These are phyloP conservation scores for Gloeophyllum trabeum DNA, from an alignment of 768 basidiomycete species.

Conservation along the genomic window DNA sequence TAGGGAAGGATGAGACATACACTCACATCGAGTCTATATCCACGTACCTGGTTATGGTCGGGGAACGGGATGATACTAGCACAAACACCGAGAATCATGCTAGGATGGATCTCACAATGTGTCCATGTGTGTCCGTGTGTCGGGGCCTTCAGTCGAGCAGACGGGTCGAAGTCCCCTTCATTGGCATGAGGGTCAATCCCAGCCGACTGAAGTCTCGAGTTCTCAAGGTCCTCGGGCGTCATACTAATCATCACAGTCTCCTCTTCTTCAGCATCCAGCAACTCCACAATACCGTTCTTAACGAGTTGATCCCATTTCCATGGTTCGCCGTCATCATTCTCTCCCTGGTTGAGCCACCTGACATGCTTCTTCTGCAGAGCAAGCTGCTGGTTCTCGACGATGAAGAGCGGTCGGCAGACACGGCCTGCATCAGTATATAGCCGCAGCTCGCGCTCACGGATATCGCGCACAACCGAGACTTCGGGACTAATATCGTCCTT, in stretches of 20 bases:
- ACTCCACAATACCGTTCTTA: conserved; percentile 82
- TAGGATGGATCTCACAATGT: conserved; percentile 98
- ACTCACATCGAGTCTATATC: neutral
- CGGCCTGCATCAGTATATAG: conserved; percentile 96
- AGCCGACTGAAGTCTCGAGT: conserved; percentile 55
- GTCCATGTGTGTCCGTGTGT: conserved; percentile 90
- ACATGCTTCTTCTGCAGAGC: conserved; percentile 79
- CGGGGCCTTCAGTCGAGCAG: conserved; percentile 78
- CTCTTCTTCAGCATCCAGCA: conserved; percentile 97
- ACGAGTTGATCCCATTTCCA: conserved; percentile 82
- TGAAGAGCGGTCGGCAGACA: conserved; percentile 93
- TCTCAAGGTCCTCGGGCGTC: conserved; percentile 93
- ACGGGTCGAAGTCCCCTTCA: conserved; percentile 72
- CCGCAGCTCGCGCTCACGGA: conserved; percentile 88
- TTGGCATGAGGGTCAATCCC: conserved; percentile 47
- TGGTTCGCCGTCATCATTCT: conserved; percentile 23
- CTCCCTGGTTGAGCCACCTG: conserved; percentile 49
- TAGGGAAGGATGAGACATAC: conserved; percentile 19
- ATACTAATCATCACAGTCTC: conserved; percentile 99
- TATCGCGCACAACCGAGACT: conserved; percentile 95
- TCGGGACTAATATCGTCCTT: conserved; percentile 94
- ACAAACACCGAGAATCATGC: conserved; percentile 98
- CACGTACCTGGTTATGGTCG: conserved; percentile 90
- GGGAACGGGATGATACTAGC: conserved; percentile 99
- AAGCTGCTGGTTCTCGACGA: conserved; percentile 87